These are phyloP conservation scores for Amaranthus hypochondriacus DNA, from an alignment of 148 eudicot species.

Conservation along the genomic window DNA sequence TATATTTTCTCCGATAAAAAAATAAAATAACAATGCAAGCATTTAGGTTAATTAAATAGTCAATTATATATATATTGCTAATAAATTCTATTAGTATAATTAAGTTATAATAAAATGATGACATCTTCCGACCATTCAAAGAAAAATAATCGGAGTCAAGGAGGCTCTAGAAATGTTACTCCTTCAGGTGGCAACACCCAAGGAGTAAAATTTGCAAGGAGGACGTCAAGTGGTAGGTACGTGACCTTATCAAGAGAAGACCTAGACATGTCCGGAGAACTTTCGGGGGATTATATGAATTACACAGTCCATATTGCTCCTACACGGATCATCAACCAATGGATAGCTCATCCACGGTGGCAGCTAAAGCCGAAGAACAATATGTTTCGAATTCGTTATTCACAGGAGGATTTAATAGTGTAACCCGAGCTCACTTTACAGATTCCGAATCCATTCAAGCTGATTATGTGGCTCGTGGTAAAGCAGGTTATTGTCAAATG, in stretches of 20 bases:
- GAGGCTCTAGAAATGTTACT: conserved; percentile 22
- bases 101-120: conserved; percentile 9
- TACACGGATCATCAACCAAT: conserved; percentile 73
- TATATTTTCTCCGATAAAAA: background rate
- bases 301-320: conserved; percentile 81
- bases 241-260: conserved; percentile 74
- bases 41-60: background rate
- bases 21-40: background rate
- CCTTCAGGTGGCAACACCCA: conserved; percentile 34
- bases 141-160: conserved; percentile 34
- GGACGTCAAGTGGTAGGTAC: conserved; percentile 73
- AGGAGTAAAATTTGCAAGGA: conserved; percentile 55
- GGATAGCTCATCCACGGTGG: conserved; percentile 48
- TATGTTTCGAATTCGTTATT: conserved; percentile 74
- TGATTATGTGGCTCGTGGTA: conserved; percentile 53
- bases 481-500: conserved; percentile 60
- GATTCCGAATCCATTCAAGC: conserved; percentile 56
- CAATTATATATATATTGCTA: no score
- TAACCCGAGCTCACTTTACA: conserved; percentile 74
- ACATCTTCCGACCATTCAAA: conserved; percentile 31
- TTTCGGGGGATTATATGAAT: conserved; percentile 53
- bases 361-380: conserved; percentile 80
- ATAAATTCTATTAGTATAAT: background rate
- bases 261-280: conserved; percentile 55
- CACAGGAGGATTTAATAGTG: conserved; percentile 83